Evolutionary conservation across 352 stramenopile genomes (phyloP).

Genomic region (Phytophthora podocarpi): DNA sequence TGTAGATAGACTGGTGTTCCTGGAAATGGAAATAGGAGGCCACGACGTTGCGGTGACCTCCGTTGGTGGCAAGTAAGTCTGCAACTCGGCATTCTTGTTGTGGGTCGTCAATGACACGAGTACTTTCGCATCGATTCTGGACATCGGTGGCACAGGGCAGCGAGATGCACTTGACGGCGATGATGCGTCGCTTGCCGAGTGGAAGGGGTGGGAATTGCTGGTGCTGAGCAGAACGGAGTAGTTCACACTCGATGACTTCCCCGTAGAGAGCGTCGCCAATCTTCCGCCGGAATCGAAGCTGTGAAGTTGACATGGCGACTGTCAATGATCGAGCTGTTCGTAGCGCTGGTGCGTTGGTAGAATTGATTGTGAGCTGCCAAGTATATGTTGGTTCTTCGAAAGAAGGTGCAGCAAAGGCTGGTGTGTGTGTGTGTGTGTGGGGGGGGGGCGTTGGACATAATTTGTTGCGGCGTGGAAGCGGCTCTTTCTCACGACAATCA

Average conservation of each 20-base stretch:
- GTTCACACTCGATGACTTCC: constrained; percentile 34
- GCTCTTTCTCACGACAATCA: too few species aligned
- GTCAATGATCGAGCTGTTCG: too few species aligned
- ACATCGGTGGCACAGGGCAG: constrained; percentile 10
- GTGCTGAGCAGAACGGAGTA: too few species aligned
- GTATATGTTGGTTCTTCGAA: too few species aligned
- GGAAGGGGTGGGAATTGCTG: too few species aligned
- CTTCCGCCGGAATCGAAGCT: constrained; percentile 16
- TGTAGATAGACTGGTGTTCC: constrained; percentile 25
- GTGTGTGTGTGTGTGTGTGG: too few species aligned
- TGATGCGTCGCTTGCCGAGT: constrained; percentile 7
- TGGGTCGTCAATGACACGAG: constrained; percentile 34
- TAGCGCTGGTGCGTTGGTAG: too few species aligned
- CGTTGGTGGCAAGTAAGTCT: constrained; percentile 11
- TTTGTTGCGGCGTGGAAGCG: too few species aligned
- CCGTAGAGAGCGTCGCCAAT: constrained; percentile 30
- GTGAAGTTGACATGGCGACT: constrained; percentile 1
- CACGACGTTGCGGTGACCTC: constrained; percentile 42
- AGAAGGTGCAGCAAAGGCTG: too few species aligned
- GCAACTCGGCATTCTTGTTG: constrained; percentile 30
- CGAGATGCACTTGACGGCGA: constrained; percentile 42
- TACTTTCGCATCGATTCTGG: not conserved
- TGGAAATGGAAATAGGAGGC: constrained; percentile 30
- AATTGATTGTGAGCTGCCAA: too few species aligned
- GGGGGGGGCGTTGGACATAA: too few species aligned